These are phyloP conservation scores for Castanopsis chinensis DNA, from an alignment of 306 rosid species.

Conservation along the genomic window DNA sequence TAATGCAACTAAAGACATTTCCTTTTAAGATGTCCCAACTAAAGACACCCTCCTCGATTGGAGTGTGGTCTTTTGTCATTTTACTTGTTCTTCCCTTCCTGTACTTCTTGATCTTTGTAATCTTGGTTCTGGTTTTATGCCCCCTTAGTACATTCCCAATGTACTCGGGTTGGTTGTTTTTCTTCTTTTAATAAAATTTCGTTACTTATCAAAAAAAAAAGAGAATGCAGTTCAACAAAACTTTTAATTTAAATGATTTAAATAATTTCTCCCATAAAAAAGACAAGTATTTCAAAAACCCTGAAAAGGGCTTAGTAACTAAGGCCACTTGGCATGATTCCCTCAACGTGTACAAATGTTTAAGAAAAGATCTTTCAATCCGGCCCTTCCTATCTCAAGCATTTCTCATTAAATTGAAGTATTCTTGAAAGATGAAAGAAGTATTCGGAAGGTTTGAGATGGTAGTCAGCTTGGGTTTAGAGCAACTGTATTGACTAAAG, in stretches of 20 bases:
- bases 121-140: too few species aligned
- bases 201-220: too few species aligned
- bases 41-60: too few species aligned
- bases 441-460: neutral
- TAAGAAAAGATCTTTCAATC: neutral
- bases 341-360: neutral
- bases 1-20: neutral
- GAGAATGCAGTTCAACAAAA: neutral
- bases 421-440: neutral
- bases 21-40: too few species aligned
- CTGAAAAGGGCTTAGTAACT: neutral
- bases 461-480: neutral
- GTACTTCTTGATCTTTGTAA: too few species aligned
- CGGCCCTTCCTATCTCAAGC: neutral
- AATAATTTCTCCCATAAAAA: neutral
- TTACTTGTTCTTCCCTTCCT: too few species aligned
- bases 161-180: too few species aligned
- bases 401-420: neutral
- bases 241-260: neutral
- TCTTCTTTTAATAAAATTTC: too few species aligned
- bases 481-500: neutral
- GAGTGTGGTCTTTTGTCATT: too few species aligned
- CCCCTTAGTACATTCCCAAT: too few species aligned
- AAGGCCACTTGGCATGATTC: neutral
- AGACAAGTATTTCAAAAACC: neutral